A percentile compares a stretch with the other conserved stretches of the same genome.
Conservation (phyloP, 768 basidiomycete genomes). For the Boletellus ananas region DNA sequence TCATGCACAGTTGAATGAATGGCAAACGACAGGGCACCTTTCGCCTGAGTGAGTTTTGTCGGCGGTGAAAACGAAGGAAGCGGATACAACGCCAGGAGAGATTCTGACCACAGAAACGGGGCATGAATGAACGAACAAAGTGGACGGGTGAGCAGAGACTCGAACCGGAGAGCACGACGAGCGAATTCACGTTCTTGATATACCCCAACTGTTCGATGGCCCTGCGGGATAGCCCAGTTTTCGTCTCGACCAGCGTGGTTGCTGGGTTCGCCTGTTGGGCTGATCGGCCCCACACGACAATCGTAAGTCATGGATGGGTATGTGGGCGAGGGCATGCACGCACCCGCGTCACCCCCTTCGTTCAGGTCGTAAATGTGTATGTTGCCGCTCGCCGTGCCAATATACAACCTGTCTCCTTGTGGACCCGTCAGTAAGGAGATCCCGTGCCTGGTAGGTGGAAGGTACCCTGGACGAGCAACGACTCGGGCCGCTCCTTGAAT, state of each 20-base stretch:
- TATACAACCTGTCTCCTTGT: constrained; percentile 55
- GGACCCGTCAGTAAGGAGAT: neutral
- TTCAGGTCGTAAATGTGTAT: constrained; percentile 50
- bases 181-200: constrained; percentile 79
- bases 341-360: constrained; percentile 39
- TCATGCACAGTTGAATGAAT: constrained; percentile 60
- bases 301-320: neutral
- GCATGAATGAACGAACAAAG: neutral
- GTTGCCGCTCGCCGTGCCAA: constrained; percentile 57
- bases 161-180: constrained; percentile 80
- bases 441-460: neutral
- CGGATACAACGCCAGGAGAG: constrained; percentile 68
- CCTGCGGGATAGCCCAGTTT: constrained; percentile 58
- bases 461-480: constrained; percentile 31
- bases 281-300: neutral
- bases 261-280: constrained; percentile 2
- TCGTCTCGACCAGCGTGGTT: constrained; percentile 52
- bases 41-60: constrained; percentile 70
- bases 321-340: constrained; percentile 14
- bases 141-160: constrained; percentile 12
- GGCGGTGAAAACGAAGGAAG: constrained; percentile 69
- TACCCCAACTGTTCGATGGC: constrained; percentile 87
- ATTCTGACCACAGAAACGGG: constrained; percentile 45
- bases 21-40: constrained; percentile 80
- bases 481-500: constrained; percentile 35